phyloP scores from a whole-genome alignment of 768 basidiomycete species.

The Tubosaeta sp. region DNA sequence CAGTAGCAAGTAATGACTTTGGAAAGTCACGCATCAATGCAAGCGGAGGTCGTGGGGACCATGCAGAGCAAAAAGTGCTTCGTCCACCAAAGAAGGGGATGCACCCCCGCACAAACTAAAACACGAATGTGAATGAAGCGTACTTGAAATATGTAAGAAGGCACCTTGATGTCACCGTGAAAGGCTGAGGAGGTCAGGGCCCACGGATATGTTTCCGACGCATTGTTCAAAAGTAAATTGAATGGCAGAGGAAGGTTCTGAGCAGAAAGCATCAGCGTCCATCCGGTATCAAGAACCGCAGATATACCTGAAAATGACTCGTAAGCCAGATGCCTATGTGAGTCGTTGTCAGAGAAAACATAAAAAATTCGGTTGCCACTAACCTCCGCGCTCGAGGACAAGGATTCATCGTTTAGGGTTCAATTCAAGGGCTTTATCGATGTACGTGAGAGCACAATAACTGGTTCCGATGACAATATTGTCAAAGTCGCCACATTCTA shows the following conservation, averaged over 20 bases:
- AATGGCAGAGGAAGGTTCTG: constrained; percentile 10
- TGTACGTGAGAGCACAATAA: constrained; percentile 16
- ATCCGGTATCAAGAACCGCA: neutral
- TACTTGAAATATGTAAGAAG: neutral
- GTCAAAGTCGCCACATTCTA: constrained; percentile 7
- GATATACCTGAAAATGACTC: constrained; percentile 7
- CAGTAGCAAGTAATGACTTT: constrained; percentile 1
- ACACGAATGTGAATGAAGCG: neutral
- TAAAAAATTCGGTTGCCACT: neutral
- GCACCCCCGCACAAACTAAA: constrained; percentile 11
- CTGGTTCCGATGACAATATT: constrained; percentile 11
- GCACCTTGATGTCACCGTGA: constrained; percentile 2
- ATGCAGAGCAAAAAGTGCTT: constrained; percentile 14
- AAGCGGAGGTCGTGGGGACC: constrained; percentile 11
- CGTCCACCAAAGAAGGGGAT: constrained; percentile 18
- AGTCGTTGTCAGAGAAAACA: neutral
- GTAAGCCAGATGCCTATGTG: constrained; percentile 7
- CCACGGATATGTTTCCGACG: constrained; percentile 8
- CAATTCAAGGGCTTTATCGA: constrained; percentile 11
- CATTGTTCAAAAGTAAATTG: neutral
- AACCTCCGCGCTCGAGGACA: constrained; percentile 13
- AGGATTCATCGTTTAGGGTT: constrained; percentile 15
- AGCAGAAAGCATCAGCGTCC: neutral
- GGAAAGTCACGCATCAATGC: constrained; percentile 14
- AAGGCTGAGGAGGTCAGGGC: neutral